Evolutionary conservation across 306 rosid genomes (phyloP), one percentile per base, ranked within the genome.

Genomic region (Castanea crenata): DNA sequence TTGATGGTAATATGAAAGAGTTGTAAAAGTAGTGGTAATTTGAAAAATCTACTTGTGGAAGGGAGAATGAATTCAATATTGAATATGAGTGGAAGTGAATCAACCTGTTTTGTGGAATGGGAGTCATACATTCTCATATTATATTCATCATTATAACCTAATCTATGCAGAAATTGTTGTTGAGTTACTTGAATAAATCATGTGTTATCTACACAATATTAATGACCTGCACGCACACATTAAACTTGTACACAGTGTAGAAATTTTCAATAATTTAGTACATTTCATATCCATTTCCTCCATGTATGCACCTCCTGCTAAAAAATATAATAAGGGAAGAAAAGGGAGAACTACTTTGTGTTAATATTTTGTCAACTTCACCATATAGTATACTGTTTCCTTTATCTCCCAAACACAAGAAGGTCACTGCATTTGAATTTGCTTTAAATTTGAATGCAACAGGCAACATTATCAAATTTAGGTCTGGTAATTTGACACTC

Each of bases 401-500:
- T 35, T 55, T 65, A 54, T 65, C 25, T 76, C 54, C 35, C 5
- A 1, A 44, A 55, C 15, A 71, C 18, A 38, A 64, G 69, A 7
- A 12, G 72, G 55, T 59, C 73, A 51, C 56, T 74, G 70, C 71
- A 70, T 69, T 23, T 69, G 79, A 75, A 78, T 32, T 74, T 81
- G 77, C 71, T 61, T 18, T 64, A 74, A 71, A 71, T 79, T 80
- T 9, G 19, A 82, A 78, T 80, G 79, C 57, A 84, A 87, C 94
- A 95, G 99, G 99, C 29, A 91, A 93, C 87, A 79, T 95, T 86
- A 95, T 95, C 83, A 87, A 93, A 87, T 95, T 95, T 90, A 88
- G 71, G 76, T 91, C 99, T 21, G 98, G 98, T 71, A 80, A 67
- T 81, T 74, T 90, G 78, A 86, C 88, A 1, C 92, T 68, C 52